These are phyloP conservation scores for Stagonosporopsis vannaccii DNA, from an alignment of 2,329 filamentous ascomycete species.

Conservation along the genomic window DNA sequence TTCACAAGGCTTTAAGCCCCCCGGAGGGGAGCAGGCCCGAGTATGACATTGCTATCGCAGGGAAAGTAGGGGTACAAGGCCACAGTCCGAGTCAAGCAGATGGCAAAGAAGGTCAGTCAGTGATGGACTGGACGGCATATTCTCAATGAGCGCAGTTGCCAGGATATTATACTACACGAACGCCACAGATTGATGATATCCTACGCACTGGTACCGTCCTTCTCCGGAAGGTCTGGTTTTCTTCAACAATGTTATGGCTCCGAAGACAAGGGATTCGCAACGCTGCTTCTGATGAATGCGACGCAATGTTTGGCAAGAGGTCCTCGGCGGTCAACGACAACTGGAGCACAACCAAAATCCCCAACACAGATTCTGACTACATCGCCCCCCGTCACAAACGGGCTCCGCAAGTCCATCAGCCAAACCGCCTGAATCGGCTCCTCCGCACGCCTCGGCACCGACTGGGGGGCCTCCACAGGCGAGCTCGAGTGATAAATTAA, in stretches of 20 bases:
- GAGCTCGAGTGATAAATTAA: slow-evolving; percentile 9
- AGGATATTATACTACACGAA: background rate
- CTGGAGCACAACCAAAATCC: background rate
- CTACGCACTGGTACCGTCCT: background rate
- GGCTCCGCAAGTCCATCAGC: background rate
- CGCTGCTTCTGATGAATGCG: background rate
- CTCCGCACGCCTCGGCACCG: background rate
- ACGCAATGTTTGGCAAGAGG: background rate
- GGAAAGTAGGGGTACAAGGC: background rate
- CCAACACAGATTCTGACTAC: background rate
- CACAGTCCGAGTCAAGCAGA: background rate
- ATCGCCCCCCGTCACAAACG: background rate
- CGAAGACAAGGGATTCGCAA: background rate
- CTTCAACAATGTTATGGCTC: background rate
- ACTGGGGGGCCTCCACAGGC: slow-evolving; percentile 8
- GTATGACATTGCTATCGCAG: background rate
- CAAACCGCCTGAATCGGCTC: background rate
- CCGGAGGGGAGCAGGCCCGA: background rate
- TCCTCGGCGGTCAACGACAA: background rate
- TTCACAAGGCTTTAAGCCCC: background rate
- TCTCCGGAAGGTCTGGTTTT: background rate
- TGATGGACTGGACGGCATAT: background rate
- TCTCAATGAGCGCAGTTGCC: background rate
- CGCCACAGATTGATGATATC: slow-evolving; percentile 2
- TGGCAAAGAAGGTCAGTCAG: background rate